These are phyloP conservation scores for Fonsecaea nubica DNA, from an alignment of 2,329 filamentous ascomycete species.

Conservation along the genomic window DNA sequence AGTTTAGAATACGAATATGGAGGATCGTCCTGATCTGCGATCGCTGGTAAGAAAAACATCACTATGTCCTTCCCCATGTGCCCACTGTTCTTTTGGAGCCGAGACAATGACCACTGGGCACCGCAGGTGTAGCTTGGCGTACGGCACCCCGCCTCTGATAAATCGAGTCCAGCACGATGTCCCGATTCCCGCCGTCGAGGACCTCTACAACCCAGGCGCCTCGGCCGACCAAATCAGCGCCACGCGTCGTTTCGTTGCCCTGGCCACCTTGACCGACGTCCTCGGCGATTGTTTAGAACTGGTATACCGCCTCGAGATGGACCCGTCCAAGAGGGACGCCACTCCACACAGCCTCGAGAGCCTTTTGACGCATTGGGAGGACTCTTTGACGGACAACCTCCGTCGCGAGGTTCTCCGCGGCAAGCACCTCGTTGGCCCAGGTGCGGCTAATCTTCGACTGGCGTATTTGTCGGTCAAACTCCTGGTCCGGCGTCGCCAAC, in stretches of 20 bases:
- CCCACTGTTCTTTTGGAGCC: constrained; percentile 9
- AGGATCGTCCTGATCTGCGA: constrained; percentile 64
- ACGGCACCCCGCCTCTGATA: constrained; percentile 61
- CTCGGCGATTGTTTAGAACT: constrained; percentile 47
- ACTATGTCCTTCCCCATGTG: too few relatives aligned
- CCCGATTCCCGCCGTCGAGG: constrained; percentile 51
- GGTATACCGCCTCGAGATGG: constrained; percentile 46
- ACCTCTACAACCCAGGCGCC: constrained; percentile 19
- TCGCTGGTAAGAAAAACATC: constrained; percentile 54
- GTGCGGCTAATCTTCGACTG: constrained; percentile 60
- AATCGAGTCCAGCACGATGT: constrained; percentile 57
- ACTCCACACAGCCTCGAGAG: constrained; percentile 47
- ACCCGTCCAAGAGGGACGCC: constrained; percentile 33
- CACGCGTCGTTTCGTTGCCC: constrained; percentile 54
- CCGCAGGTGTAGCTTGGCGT: constrained; percentile 58
- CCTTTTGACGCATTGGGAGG: constrained; percentile 54
- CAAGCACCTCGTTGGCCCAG: constrained; percentile 50
- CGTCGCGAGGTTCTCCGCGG: constrained; percentile 47
- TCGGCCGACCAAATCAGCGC: constrained; percentile 36
- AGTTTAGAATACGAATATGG: constrained; percentile 62
- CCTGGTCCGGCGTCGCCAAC: constrained; percentile 56
- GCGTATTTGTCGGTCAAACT: constrained; percentile 59
- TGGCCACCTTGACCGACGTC: constrained; percentile 55
- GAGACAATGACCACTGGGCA: constrained; percentile 8
- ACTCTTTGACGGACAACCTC: constrained; percentile 46